Evolutionary conservation across 345 rosid genomes (phyloP), one percentile per base, ranked within the genome.

Genomic region (Citrus trifoliata): DNA sequence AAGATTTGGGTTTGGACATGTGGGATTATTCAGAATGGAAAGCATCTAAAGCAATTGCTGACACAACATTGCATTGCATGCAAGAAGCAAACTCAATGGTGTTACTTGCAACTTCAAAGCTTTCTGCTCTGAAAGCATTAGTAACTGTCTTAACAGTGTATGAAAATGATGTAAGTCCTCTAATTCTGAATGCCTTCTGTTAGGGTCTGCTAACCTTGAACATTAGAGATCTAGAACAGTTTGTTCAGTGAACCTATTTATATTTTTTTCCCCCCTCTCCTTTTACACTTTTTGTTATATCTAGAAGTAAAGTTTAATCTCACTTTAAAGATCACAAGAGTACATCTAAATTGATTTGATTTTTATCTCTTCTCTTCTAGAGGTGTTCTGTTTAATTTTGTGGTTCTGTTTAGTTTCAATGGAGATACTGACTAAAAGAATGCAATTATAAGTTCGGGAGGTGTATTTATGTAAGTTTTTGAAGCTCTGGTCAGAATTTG

Each of bases 11-110:
- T 55, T 76, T 92, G 76, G 88, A 87, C 78, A 65, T 84, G 80
- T 94, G 98, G 99, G 89, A 93, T 85, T 87, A 86, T 82, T 88
- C 91, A n/a, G 90, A 87, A 58, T 92, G 98, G 98, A 91, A 86
- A 83, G 81, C 86, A 64, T 89, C 90, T 74, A 91, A 89, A 87
- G 82, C 78, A 66, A 86, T 81, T 75, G 91, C 88, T 62, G 93
- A 90, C 75, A 82, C 79, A 68, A 87, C 91, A 97, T 60, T 94
- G 88, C 78, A 78, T 67, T 85, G 83, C 91, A 85, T 96, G 87
- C 83, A 85, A 85, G 85, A 89, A 51, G 87, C 84, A 74, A 91
- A 96, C 83, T 88, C 88, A 25, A 87, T 88, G 93, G 83, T 86
- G 75, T 82, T 90, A 81, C 86, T 94, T 83, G 88, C 86, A 74